Base-by-base conservation (phyloP, 345 rosid species). In the Syzygium jambos region DNA sequence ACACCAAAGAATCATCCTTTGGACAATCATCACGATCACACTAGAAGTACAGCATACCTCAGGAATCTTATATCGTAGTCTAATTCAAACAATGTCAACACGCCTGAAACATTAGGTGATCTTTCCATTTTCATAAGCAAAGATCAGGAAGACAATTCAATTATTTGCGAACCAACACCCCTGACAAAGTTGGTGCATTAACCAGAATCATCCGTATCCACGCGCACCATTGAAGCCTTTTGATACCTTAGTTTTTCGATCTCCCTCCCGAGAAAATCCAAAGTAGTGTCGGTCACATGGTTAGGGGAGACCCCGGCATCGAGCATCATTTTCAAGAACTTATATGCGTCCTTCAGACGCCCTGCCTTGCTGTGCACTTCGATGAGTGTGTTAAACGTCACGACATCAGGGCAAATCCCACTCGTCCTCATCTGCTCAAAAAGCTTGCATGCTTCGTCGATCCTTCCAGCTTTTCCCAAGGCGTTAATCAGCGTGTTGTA, bases 321-420 rank as follows among this genome's bases (percentile, higher is more conserved):
- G 85, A 98, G 86, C 99, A 95, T 96, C 94, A 90, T 88, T 90
- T 91, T 95, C 87, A 95, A 88, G 93, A 90, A 95, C 68, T 93
- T 92, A 88, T 95, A 91, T 11, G 99, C 99, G 51, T 95, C 98
- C 91, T 95, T 95, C 87, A 96, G 61, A 63, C 80, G 91, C 80
- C 99, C 96, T 3, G 95, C 95, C 90, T 95, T 98, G 91, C 94
- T 94, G 87, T 95, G 94, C 91, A 98, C 95, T 92, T 95, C 95
- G 14, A 98, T 98, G 85, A 96, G 92, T 3, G 95, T 96, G 87
- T 95, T 98, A 88, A 94, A 98, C 46, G 98, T 94, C 88, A 98
- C 96, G 6, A 96, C 95, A 52, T 98, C 99, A 1, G 97, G 98
- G 84, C 91, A 90, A 83, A 96, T 93, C 85, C 98, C 99, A 38